Evolutionary conservation across 805 yeast genomes (phyloP), one percentile per base, ranked within the genome.

Genomic region (Candida takata): DNA sequence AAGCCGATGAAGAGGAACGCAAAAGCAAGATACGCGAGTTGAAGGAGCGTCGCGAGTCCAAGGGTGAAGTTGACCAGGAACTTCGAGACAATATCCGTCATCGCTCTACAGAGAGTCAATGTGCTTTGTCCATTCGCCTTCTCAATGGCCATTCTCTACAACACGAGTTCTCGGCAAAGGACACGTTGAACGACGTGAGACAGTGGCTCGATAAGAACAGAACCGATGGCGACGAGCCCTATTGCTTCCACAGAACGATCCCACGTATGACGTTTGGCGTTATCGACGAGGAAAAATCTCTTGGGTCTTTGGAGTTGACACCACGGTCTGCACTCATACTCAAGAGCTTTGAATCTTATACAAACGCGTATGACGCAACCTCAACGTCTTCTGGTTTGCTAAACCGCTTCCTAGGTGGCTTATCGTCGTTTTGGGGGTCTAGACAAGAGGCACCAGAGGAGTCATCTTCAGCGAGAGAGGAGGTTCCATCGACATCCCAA

Each of bases 321-420:
- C 88, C 90, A 3, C 66, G 94, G 38, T 79, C 94, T 9, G 84
- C 82, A 0, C 57, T 87, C 32, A 77, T 84, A 17, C 61, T 87
- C 44, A 82, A 83, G 51, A 88, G 92, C 0, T 62, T 67, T 21
- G 51, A 51, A 17, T 53, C 54, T 19, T 54, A 47, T 27, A 14
- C 54, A n/a, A 35, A 51, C 40, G 57, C 65, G 33, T 49, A 56
- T 44, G 19, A 53, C 36, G 16, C 51, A 40, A 16, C 35, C 3
- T 24, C 13, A 14, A 30, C 27, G 11, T 14, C 42, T 4, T 38
- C 36, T 5, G 58, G 68, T 0, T 38, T 61, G 7, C 27, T 64
- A 8, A 55, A 58, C 4, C 55, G 55, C 38, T 41, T 64, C 3
- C 53, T 55, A 29, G 53, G 49, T 20, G 61, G 62, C 1, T 28